Base-by-base conservation (phyloP, 768 basidiomycete genomes). In the Postia placenta region DNA sequence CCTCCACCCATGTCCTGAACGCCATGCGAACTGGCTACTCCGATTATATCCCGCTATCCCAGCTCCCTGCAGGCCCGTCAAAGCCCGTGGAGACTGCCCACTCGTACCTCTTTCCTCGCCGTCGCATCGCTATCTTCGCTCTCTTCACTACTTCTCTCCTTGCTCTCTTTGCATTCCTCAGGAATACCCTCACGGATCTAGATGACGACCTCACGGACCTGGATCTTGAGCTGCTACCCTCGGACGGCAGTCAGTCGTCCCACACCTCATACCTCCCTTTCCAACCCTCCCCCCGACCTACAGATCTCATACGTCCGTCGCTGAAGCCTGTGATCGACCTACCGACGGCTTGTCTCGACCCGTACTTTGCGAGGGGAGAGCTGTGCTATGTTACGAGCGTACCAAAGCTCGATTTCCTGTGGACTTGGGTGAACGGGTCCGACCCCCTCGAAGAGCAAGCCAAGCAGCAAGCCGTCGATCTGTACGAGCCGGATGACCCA, bases 361-460 rank as follows among this genome's bases (percentile, higher is more conserved):
- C 51, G 20, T 57, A 60, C 44, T 58, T 58, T 27, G 37, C 55
- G 23, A 28, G 42, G 2, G 61, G 61, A 1, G 48, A 45, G 3
- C 53, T 48, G 9, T 63, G 61, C 47, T 55, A 39, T 26, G 50
- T 57, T 28, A 52, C 56, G 7, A 44, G 38, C 14, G 39, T 51
- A 11, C 53, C 52, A 17, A 48, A 19, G 6, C 47, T 66, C 47
- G 64, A 66, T 51, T 57, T 66, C 27, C 42, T 66, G 15, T 66
- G 63, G 63, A 63, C 64, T 7, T 66, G 64, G 64, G 60, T 62
- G n/a, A 66, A 66, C 46, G 62, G 64, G 44, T 64, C 64, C 3
- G 64, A 66, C 47, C 49, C 53, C 4, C 49, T 63, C 11, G 54
- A 58, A 19, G 28, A 49, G 23, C 49, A 54, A 6, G 57, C 57